Base-by-base conservation (phyloP, 345 rosid species). In the Sonneratia alba region DNA sequence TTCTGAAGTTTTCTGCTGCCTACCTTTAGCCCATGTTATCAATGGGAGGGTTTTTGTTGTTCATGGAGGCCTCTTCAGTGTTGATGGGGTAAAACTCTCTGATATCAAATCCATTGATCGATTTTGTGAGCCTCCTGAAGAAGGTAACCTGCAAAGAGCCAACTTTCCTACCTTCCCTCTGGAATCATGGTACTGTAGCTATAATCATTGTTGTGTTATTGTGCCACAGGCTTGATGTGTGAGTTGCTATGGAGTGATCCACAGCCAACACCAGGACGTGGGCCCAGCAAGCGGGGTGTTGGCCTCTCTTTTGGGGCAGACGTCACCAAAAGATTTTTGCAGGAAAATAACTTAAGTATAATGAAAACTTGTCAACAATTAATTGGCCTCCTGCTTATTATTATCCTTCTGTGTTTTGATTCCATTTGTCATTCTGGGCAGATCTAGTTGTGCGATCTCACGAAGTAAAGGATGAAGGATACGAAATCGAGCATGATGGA, bases 181-280 rank as follows among this genome's bases (percentile, higher is more conserved):
- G 24, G 53, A 32, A 63, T 61, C 53, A 34, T 38, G 14, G 15
- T 42, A 36, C 16, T 11, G 34, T 42, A 42, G 24, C 5, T 37
- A 10, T 2, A 40, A 1, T 38, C 22, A 11, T 9, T 71, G 11
- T 42, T 27, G 51, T 21, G 72, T 74, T 70, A 51, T n/a, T n/a
- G 7, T 10, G 1, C n/a, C 27, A 73, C 83, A 95, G 99, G 99
- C 70, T 68, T 95, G 79, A 95, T 95, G 98, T 95, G 99, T 72
- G 99, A 95, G 81, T 75, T 95, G 72, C 83, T 95, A 68, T 95
- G 99, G 99, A 95, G 99, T 74, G 99, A 95, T 87, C 99, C 99
- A 36, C 99, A 95, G 75, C 96, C 99, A 72, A 76, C 75, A 34
- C 97, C 87, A 18, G 99, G 99, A 81, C 84, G 99, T 80, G 99